These are phyloP conservation scores for Zalerion maritima DNA, from an alignment of 495 filamentous ascomycete species.

Conservation along the genomic window DNA sequence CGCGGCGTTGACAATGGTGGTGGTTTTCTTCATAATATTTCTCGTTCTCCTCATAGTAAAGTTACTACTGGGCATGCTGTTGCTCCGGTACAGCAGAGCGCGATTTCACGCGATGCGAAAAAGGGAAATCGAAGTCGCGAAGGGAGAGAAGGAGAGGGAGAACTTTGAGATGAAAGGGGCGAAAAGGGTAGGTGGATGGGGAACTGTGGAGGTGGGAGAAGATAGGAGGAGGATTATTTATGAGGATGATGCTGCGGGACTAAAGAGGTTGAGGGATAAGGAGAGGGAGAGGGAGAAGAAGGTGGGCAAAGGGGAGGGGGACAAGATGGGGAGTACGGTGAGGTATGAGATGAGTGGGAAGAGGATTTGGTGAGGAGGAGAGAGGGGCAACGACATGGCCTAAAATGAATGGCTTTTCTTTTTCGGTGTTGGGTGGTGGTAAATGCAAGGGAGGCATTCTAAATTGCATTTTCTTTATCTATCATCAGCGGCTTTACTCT, in stretches of 20 bases:
- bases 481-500: no score
- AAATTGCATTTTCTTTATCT: no score
- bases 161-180: conserved; percentile 51
- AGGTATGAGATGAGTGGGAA: conserved; percentile 91
- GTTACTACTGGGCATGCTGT: conserved; percentile 66
- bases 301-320: conserved; percentile 36
- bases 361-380: conserved; percentile 71
- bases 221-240: conserved; percentile 80
- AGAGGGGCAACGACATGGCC: no score
- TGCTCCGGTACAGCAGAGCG: conserved; percentile 58
- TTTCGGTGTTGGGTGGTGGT: no score
- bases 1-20: conserved; percentile 52
- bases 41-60: conserved; percentile 68
- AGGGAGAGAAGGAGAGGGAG: conserved; percentile 32
- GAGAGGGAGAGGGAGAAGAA: conserved; percentile 44
- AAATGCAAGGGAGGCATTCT: no score
- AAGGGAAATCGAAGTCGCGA: conserved; percentile 38
- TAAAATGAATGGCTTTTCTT: no score
- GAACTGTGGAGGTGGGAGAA: conserved; percentile 74
- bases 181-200: conserved; percentile 68
- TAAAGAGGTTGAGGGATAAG: conserved; percentile 51
- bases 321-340: conserved; percentile 53
- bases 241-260: conserved; percentile 61
- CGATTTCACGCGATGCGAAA: conserved; percentile 70
- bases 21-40: conserved; percentile 68